Evolutionary conservation across 1,139 yeast genomes (phyloP), one percentile per base, ranked within the genome.

Genomic region (Suhomyces bolitotheri): DNA sequence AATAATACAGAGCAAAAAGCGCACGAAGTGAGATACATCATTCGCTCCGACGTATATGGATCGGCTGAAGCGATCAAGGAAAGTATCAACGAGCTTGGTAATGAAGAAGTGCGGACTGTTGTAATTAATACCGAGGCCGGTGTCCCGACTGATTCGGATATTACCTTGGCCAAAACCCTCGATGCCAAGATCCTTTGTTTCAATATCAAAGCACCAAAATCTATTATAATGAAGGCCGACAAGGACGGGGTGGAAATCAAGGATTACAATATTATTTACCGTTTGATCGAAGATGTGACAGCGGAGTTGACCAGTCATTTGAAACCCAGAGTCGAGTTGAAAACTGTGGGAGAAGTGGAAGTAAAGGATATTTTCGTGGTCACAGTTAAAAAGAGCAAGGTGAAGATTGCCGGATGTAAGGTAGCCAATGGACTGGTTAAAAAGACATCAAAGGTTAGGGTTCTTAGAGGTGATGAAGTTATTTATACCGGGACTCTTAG

Each of bases 31-130:
- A 76, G 78, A 22, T 87, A 82, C 46, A 82, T 92, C 26, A 70
- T 94, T 32, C 88, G 87, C 54, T 84, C 96, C 0, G 99, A 94
- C 60, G 97, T 92, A 1, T 82, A 83, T 51, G 82, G 82, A 1
- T 76, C 81, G 1, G 79, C 80, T 0, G 82, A 77, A 50, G 82
- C 82, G 8, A 69, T 71, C 36, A 75, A 70, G 25, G 97, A 90
- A 54, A 81, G 94, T 49, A 78, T 94, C 33, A 73, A 74, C 44
- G 82, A 82, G 5, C 63, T 92, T 16, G 97, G 97, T 3, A 90
- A 92, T 57, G 86, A 83, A 2, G 95, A 86, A 52, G 92, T 92
- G 9, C 67, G 70, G 41, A 77, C 92, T 4, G 64, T 71, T 13
- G 81, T 92, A 2, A 59, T 92, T 4, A 77, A 77, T 31, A 73